Conservation (phyloP, 106 monocot species). For the Dactylorhiza incarnata region DNA sequence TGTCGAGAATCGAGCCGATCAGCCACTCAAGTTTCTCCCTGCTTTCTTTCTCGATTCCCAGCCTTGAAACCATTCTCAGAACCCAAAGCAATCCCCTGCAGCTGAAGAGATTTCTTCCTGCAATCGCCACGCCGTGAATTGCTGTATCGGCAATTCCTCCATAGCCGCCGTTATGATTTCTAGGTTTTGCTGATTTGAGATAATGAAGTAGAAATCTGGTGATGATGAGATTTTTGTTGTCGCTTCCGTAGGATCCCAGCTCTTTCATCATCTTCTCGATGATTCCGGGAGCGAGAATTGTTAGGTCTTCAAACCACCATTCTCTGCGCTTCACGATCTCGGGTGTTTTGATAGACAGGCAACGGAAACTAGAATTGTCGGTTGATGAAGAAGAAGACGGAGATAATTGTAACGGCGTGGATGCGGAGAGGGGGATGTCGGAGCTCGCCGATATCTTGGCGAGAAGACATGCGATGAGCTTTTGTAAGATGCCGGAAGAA, state of each 20-base stretch:
- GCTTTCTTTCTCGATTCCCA: conserved; percentile 46
- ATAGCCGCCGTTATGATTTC: conserved; percentile 1
- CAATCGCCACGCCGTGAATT: conserved; percentile 58
- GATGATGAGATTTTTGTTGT: conserved; percentile 55
- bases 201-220: conserved; percentile 71
- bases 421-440: conserved; percentile 8
- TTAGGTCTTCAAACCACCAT: conserved; percentile 77
- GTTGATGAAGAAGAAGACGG: conserved; percentile 53
- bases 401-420: conserved; percentile 21
- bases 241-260: conserved; percentile 37
- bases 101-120: conserved; percentile 54
- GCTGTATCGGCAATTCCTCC: conserved; percentile 76
- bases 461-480: conserved; percentile 45
- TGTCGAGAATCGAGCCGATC: conserved; percentile 63
- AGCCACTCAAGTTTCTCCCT: conserved; percentile 67
- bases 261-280: conserved; percentile 37
- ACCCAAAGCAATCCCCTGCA: conserved; percentile 86
- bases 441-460: conserved; percentile 49
- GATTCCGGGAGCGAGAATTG: conserved; percentile 28
- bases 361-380: conserved; percentile 24
- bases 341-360: conserved; percentile 33
- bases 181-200: conserved; percentile 23
- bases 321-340: conserved; percentile 37
- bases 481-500: conserved; percentile 40
- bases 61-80: conserved; percentile 51